phyloP scores from a whole-genome alignment of 805 yeast genomes.

The Zygotorulaspora florentina region DNA sequence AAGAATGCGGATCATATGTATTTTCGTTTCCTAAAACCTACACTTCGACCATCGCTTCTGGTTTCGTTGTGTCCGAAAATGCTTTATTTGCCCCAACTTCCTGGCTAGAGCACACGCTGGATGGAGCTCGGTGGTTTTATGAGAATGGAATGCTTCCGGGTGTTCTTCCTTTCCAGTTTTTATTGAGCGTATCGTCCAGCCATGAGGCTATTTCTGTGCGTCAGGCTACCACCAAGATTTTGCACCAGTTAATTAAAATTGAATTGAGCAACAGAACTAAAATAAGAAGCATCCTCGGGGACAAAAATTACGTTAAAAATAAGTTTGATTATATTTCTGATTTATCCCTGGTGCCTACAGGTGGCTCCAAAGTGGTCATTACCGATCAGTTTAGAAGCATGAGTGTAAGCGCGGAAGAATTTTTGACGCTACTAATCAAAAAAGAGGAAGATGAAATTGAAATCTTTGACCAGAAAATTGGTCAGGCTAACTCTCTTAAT shows the following conservation, averaged over 20 bases:
- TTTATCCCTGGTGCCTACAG: conserved; percentile 45
- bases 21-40: conserved; percentile 55
- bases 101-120: conserved; percentile 51
- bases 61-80: conserved; percentile 53
- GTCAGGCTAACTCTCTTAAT: conserved; percentile 21
- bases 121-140: conserved; percentile 49
- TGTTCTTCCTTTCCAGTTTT: conserved; percentile 47
- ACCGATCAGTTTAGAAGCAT: conserved; percentile 33
- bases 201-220: conserved; percentile 41
- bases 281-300: conserved; percentile 34
- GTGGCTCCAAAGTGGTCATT: conserved; percentile 51
- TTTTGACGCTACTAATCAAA: background rate
- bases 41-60: conserved; percentile 49
- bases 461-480: background rate
- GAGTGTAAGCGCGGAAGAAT: conserved; percentile 34
- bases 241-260: conserved; percentile 33
- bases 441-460: background rate
- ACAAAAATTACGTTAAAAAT: conserved; percentile 35
- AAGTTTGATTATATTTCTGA: conserved; percentile 49
- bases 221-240: conserved; percentile 34
- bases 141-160: conserved; percentile 48
- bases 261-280: conserved; percentile 44
- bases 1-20: conserved; percentile 58
- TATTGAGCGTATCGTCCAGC: conserved; percentile 42
- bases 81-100: conserved; percentile 51